These are phyloP conservation scores for Candida ipomoeae DNA, from an alignment of 805 yeast species.

Conservation along the genomic window DNA sequence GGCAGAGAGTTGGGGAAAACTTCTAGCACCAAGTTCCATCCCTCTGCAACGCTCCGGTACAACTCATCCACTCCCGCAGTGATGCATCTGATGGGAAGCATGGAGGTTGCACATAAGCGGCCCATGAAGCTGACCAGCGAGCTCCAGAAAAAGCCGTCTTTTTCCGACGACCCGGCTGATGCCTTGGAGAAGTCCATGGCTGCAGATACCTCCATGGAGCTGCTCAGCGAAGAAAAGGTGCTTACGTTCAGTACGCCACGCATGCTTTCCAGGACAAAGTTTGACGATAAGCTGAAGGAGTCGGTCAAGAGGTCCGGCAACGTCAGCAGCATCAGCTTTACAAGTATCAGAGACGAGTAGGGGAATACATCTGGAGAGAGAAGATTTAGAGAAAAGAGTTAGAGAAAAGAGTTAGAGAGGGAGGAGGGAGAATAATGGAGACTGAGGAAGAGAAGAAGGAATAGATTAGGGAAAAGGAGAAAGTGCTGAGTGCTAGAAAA, in stretches of 20 bases:
- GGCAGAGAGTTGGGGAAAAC: too few species aligned
- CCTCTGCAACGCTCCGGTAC: slow-evolving; percentile 3
- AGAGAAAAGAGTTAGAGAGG: not conserved
- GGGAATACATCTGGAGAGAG: not conserved
- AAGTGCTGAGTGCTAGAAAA: too few species aligned
- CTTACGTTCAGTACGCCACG: not conserved
- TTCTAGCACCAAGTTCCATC: slow-evolving; percentile 2
- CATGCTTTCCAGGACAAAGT: not conserved
- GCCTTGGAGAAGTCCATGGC: not conserved
- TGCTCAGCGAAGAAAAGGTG: not conserved
- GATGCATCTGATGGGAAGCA: not conserved
- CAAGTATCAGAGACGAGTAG: slow-evolving; percentile 15
- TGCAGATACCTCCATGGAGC: slow-evolving; percentile 2
- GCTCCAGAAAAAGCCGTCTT: not conserved
- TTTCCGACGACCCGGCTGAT: not conserved
- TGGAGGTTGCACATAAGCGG: not conserved
- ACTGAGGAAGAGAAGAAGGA: too few species aligned
- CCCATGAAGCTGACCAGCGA: not conserved
- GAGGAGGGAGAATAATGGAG: not conserved
- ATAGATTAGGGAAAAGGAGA: too few species aligned
- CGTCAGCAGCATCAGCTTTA: slow-evolving; percentile 17
- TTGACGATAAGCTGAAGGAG: not conserved
- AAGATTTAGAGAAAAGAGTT: not conserved
- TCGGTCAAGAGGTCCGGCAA: slow-evolving; percentile 5
- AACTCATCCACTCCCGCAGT: slow-evolving; percentile 9